Base-by-base conservation (phyloP, 345 rosid species). In the Aegle marmelos region DNA sequence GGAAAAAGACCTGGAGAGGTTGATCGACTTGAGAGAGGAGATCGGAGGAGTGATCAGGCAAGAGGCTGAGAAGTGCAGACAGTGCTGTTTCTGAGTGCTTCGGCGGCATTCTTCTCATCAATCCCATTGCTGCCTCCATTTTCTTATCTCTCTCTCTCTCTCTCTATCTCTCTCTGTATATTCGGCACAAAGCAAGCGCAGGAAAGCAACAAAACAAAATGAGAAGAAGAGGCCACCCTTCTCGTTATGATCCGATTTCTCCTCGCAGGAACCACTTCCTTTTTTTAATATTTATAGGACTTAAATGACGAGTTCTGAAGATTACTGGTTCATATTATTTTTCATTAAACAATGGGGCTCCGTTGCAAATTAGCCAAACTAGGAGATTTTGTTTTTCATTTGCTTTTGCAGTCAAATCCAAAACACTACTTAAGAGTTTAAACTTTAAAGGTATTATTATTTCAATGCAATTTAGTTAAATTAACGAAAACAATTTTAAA, bases 11-110 rank as follows among this genome's bases (percentile, higher is more conserved):
- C 98, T 93, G 98, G 68, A 95, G 99, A 74, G 98, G 98, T 85
- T 91, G 97, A 76, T 94, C 97, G 79, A 96, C 96, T 89, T 96
- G 99, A 82, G 98, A 89, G 86, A 93, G 97, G 73, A 95, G 97
- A 92, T 95, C 97, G 66, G 99, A 90, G 83, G 98, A 93, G 86
- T 90, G 97, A 60, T 89, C 86, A 63, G 99, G 99, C 69, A 94
- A 41, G 73, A 96, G 98, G 85, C 90, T 88, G 65, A 96, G 90
- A 60, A 94, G 99, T 68, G 99, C 98, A 6, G 98, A 93, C 41
- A 94, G 98, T 24, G 98, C 94, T 4, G 93, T 96, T 70, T 93
- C 99, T 9, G 95, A 68, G 81, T 92, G 97, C 69, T 91, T 94
- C 27, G 98, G 99, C 39, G 91, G 97, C 87, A 94, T 93, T 83